Percentiles rank a stretch among this genome's conserved stretches.
These are phyloP conservation scores for Cyberlindnera saturnus DNA, from an alignment of 805 yeast species.

Conservation along the genomic window DNA sequence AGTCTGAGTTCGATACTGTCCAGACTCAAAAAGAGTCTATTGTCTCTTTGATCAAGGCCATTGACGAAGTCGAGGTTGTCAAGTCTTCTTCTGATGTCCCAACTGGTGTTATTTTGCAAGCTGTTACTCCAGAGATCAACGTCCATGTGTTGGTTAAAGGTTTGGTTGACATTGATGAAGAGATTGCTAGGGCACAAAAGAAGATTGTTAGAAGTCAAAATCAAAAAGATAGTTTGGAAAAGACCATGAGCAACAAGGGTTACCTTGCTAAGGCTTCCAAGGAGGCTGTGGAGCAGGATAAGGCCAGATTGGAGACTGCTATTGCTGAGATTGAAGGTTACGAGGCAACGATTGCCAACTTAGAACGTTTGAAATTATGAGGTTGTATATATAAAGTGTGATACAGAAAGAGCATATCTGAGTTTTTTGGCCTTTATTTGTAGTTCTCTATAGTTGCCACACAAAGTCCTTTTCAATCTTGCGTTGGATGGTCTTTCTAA, in stretches of 20 bases:
- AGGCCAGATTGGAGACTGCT: conserved; percentile 58
- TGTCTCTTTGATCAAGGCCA: conserved; percentile 87
- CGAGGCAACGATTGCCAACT: conserved; percentile 76
- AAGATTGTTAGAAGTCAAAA: conserved; percentile 64
- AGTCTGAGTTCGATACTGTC: conserved; percentile 45
- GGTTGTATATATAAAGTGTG: not conserved
- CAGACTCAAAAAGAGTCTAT: conserved; percentile 76
- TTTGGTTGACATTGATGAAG: conserved; percentile 86
- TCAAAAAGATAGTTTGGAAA: conserved; percentile 56
- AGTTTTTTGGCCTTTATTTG: not conserved
- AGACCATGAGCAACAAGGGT: conserved; percentile 65
- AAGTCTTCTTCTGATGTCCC: conserved; percentile 55
- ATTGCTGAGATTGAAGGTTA: conserved; percentile 87
- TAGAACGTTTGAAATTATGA: conserved; percentile 68
- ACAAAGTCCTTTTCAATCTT: conserved; percentile 49
- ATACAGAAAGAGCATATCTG: not conserved
- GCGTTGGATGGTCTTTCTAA: conserved; percentile 42
- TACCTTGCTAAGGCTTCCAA: conserved; percentile 81
- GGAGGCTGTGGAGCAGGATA: conserved; percentile 74
- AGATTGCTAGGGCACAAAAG: conserved; percentile 74
- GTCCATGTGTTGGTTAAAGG: conserved; percentile 94
- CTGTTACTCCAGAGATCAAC: conserved; percentile 73
- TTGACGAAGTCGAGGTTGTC: conserved; percentile 66
- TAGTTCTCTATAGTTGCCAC: conserved; percentile 38
- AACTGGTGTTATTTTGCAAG: conserved; percentile 81